Conservation (phyloP, 768 basidiomycete genomes). For the Dentipellis fragilis region DNA sequence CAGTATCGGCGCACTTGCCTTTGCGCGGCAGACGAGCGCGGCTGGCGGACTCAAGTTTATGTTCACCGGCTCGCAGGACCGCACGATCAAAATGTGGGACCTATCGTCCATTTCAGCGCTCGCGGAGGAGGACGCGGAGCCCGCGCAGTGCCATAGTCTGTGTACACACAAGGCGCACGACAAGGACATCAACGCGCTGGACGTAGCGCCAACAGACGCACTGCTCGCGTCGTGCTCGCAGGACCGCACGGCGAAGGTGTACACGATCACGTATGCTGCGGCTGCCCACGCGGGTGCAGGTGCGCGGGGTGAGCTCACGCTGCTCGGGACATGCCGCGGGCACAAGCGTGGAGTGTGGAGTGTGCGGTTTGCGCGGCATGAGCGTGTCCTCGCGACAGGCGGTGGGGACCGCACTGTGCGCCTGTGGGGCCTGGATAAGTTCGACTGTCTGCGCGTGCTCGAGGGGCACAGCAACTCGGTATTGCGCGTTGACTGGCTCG, state of each 20-base stretch:
- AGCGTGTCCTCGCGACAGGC: constrained; percentile 82
- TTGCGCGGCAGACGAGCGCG: constrained; percentile 47
- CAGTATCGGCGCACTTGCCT: constrained; percentile 81
- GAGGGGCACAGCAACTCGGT: constrained; percentile 99
- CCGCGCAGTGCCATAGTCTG: constrained; percentile 59
- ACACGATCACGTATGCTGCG: constrained; percentile 51
- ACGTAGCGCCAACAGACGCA: constrained; percentile 82
- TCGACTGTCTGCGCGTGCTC: constrained; percentile 89
- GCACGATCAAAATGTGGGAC: constrained; percentile 99
- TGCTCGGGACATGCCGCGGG: constrained; percentile 84
- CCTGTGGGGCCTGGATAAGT: constrained; percentile 91
- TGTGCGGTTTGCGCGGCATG: constrained; percentile 77
- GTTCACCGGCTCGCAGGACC: constrained; percentile 94
- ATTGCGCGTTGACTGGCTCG: constrained; percentile 83
- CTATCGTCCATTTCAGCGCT: constrained; percentile 40
- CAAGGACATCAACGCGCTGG: constrained; percentile 96
- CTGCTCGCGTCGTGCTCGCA: constrained; percentile 91
- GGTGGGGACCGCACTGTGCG: constrained; percentile 94
- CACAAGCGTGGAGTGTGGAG: constrained; percentile 97
- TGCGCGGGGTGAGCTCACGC: constrained; percentile 56
- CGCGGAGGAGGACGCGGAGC: constrained; percentile 17
- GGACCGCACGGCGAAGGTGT: constrained; percentile 90
- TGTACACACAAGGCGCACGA: constrained; percentile 89
- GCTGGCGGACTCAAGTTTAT: constrained; percentile 43
- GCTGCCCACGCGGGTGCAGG: constrained; percentile 19